Base-by-base conservation (phyloP, 768 basidiomycete genomes). In the Fomitopsis pulvina region DNA sequence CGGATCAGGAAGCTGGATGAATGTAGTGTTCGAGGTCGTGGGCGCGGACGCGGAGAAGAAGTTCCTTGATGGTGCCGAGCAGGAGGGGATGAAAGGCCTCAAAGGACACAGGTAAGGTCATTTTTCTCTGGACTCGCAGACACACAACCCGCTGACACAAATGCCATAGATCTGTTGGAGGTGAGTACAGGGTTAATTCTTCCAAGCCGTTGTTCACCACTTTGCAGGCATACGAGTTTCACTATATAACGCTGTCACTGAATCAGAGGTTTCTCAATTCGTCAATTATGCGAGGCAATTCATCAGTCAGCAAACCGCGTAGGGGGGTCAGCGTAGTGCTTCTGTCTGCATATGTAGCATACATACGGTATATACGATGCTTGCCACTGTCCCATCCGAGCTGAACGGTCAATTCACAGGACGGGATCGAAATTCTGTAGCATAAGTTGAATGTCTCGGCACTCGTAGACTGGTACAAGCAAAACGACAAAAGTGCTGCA, bases 1-100 rank as follows among this genome's bases (percentile, higher is more conserved):
- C 50, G 85, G 80, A 4, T 81, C 83, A 42, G 78, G 86, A 52
- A 97, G 94, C 67, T 87, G 88, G 82, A 98, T 98, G 95, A 99
- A 99, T 64, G 75, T 91, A 14, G 88, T 91, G 0, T 98, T 97
- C 67, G 78, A 80, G 47, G 71, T 94, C 11, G 55, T 80, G 11
- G 87, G 83, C 0, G 83, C 88, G n/a, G 85, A 76, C 1, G 75
- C 73, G 18, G 74, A 96, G 65, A 78, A 79, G 59, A 67, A 71
- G 58, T 98, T 97, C 65, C 63, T 98, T 56, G 73, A 76, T 18
- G 91, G 87, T 9, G 94, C 94, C 0, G 86, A 92, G 61, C 73
- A 71, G 57, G 71, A 66, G 50, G 90, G 88, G 0, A 83, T 98
- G 78, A 84, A 82, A 58, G 88, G 87, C 28, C 68, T 96, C 49